Conservation (phyloP, 169 alveolate genomes). For the Sarcocystis neurona region DNA sequence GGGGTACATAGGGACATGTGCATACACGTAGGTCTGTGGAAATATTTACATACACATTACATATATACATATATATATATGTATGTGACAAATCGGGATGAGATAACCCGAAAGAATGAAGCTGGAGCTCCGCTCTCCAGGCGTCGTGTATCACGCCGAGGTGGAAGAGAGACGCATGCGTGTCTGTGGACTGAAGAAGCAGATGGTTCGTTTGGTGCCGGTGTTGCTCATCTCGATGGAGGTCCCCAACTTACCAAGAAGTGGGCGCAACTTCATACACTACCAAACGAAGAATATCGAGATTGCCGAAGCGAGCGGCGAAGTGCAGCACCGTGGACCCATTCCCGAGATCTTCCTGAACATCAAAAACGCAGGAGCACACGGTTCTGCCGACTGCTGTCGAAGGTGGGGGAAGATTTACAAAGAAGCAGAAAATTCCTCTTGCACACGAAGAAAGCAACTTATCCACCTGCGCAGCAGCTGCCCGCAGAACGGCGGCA, state of each 20-base stretch:
- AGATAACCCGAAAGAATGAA: neutral
- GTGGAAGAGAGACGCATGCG: neutral
- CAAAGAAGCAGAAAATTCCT: too few species aligned
- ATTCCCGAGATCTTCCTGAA: constrained; percentile 20
- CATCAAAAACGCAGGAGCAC: neutral
- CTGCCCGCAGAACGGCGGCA: too few species aligned
- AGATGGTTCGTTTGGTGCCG: too few species aligned
- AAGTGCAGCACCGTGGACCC: constrained; percentile 29
- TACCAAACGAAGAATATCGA: neutral
- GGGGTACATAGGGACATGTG: too few species aligned
- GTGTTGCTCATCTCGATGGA: too few species aligned
- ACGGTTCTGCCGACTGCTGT: too few species aligned
- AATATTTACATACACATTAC: too few species aligned
- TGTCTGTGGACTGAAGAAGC: neutral
- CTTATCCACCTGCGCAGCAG: too few species aligned
- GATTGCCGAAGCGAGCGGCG: constrained; percentile 19
- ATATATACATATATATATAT: too few species aligned
- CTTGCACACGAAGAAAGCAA: too few species aligned
- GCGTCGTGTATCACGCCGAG: neutral
- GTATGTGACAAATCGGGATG: neutral
- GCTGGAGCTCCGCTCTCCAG: neutral
- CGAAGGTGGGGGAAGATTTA: too few species aligned
- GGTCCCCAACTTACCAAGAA: neutral
- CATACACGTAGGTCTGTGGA: too few species aligned
- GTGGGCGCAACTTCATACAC: constrained; percentile 26